A percentile compares a stretch with the other conserved stretches of the same genome.
These are phyloP conservation scores for Zymoseptoria pseudotritici DNA, from an alignment of 2,329 filamentous ascomycete genomes.

Conservation along the genomic window DNA sequence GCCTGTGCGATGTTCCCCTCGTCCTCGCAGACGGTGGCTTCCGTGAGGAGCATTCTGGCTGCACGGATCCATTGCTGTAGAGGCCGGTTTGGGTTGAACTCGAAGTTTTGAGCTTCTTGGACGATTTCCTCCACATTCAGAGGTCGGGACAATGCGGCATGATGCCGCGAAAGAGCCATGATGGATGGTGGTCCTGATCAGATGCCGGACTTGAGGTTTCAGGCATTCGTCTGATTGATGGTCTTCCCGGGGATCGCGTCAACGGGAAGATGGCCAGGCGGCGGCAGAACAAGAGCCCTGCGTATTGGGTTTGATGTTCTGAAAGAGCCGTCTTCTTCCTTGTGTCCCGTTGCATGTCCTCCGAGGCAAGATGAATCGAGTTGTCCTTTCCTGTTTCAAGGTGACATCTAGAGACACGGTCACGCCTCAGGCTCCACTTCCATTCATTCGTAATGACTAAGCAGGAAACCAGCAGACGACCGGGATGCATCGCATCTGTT, in stretches of 20 bases:
- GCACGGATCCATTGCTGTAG: conserved; percentile 43
- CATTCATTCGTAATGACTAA: not conserved
- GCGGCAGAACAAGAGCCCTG: not conserved
- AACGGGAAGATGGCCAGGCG: not conserved
- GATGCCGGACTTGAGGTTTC: not conserved
- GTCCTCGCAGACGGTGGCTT: conserved; percentile 78
- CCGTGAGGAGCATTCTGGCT: conserved; percentile 25
- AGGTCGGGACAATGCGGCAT: conserved; percentile 19
- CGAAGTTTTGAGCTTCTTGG: conserved; percentile 67
- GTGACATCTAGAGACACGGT: not conserved
- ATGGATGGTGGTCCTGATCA: not conserved
- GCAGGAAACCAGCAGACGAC: too few species aligned
- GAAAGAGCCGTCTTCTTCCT: not conserved
- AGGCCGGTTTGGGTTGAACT: conserved; percentile 69
- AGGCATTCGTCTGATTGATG: not conserved
- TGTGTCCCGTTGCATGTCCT: not conserved
- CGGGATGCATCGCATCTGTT: not conserved
- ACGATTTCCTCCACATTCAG: conserved; percentile 67
- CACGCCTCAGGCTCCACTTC: not conserved
- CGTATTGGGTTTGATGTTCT: too few species aligned
- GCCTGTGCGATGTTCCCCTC: conserved; percentile 84
- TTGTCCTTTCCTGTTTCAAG: not conserved
- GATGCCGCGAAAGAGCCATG: conserved; percentile 27
- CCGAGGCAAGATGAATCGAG: not conserved
- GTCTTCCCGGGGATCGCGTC: not conserved